Evolutionary conservation across 371 early-diverging fungal species (phyloP).

Genomic region (Apophysomyces trapeziformis): DNA sequence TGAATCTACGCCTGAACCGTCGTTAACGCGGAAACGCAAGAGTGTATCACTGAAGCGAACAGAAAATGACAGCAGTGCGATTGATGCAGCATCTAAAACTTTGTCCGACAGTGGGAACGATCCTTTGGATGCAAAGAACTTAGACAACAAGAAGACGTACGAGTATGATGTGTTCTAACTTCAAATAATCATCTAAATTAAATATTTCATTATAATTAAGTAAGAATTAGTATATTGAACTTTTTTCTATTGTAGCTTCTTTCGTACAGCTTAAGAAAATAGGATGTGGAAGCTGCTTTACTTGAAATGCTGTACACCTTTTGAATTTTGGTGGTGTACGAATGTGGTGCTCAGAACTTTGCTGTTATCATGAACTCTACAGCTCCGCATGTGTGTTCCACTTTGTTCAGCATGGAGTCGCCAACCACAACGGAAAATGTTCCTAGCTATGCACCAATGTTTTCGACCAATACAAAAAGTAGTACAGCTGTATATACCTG

Average conservation of each 20-base stretch:
- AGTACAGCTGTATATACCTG: not conserved
- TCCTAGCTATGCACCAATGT: conserved; percentile 44
- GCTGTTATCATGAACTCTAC: no score
- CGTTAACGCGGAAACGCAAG: not conserved
- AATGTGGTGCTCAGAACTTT: no score
- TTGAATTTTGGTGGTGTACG: no score
- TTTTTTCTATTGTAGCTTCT: no score
- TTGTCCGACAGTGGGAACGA: conserved; percentile 13
- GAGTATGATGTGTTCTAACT: conserved; percentile 18
- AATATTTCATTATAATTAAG: no score
- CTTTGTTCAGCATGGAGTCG: conserved; percentile 27
- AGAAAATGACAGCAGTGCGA: not conserved
- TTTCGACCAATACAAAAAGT: conserved; percentile 23
- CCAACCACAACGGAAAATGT: conserved; percentile 28
- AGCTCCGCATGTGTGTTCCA: not conserved
- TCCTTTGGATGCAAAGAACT: conserved; percentile 28
- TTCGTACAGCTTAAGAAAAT: no score
- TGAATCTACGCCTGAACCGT: not conserved
- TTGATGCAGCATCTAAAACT: not conserved
- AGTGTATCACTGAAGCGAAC: conserved; percentile 4
- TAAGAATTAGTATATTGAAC: no score
- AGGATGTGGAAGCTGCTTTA: no score
- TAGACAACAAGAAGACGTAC: conserved; percentile 20
- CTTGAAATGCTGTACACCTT: no score
- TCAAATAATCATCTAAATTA: no score